Conservation (phyloP, 495 filamentous ascomycete species). For the Neurospora sp. region DNA sequence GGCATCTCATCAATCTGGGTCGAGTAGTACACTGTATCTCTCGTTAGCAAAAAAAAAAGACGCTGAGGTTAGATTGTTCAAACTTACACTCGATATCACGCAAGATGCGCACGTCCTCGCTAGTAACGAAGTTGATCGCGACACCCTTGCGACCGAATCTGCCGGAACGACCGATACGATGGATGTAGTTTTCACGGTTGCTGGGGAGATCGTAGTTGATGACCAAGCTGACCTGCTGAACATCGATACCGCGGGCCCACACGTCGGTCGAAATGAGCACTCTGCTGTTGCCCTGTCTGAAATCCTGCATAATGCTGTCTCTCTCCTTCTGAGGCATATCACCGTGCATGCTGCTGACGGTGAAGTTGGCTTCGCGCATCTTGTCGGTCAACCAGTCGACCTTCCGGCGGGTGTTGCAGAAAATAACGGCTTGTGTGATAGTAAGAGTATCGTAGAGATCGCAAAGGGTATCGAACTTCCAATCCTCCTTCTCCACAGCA, state of each 20-base stretch:
- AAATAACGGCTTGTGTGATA: constrained; percentile 98
- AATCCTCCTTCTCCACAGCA: constrained; percentile 99
- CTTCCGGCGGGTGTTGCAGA: constrained; percentile 99
- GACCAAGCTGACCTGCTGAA: constrained; percentile 97
- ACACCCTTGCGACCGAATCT: constrained; percentile 99
- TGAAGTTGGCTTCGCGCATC: constrained; percentile 95
- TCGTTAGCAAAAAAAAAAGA: constrained; percentile 8
- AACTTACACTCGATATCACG: constrained; percentile 76
- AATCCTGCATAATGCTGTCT: constrained; percentile 99
- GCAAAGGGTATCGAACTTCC: constrained; percentile 98
- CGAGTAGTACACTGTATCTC: constrained; percentile 49
- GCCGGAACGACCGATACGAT: constrained; percentile 96
- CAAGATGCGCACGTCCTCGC: constrained; percentile 98
- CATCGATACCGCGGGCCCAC: constrained; percentile 96
- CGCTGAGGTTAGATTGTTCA: background rate
- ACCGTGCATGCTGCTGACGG: constrained; percentile 97
- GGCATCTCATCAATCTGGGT: constrained; percentile 83
- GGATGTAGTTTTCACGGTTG: constrained; percentile 99
- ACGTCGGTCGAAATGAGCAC: constrained; percentile 97
- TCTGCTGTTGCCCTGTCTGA: constrained; percentile 93
- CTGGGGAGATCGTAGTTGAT: constrained; percentile 99
- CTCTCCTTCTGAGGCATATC: constrained; percentile 97
- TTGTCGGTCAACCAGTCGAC: constrained; percentile 99
- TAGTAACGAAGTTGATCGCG: constrained; percentile 99
- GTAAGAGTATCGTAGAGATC: constrained; percentile 99